Conservation (phyloP, 2,329 filamentous ascomycete genomes). For the Cercospora sesami region DNA sequence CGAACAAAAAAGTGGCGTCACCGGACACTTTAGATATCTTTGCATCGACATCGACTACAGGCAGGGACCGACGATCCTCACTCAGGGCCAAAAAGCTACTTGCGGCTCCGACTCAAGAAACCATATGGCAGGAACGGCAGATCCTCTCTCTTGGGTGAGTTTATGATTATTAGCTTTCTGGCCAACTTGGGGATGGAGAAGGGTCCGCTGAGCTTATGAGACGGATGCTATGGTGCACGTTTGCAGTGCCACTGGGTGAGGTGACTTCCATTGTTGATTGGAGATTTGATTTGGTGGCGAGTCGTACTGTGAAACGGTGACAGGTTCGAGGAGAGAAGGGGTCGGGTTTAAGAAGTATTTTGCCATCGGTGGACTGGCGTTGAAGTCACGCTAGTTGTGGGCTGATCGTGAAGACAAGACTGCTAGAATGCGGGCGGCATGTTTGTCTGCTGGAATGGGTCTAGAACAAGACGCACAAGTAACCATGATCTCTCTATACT, state of each 20-base stretch:
- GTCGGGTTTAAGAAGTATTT: not conserved
- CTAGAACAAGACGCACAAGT: not conserved
- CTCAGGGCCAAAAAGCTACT: not conserved
- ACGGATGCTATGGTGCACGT: not conserved
- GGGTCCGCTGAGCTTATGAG: not conserved
- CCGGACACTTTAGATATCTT: not conserved
- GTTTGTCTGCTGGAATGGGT: not conserved
- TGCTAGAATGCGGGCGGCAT: not conserved
- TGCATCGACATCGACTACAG: not conserved
- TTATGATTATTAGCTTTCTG: not conserved
- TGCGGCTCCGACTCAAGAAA: constrained; percentile 1
- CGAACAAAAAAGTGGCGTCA: not conserved
- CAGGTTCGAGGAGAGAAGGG: not conserved
- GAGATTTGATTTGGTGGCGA: not conserved
- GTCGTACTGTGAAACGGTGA: not conserved
- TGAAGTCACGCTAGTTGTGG: not conserved
- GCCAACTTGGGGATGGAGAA: not conserved
- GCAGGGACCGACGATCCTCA: not conserved
- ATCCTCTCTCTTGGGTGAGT: not conserved
- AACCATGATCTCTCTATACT: not conserved
- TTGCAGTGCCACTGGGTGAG: not conserved
- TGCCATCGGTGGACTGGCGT: not conserved
- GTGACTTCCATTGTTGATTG: too few species aligned
- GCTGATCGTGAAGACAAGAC: not conserved
- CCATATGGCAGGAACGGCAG: not conserved